These are phyloP conservation scores for Plectranthus barbatus DNA, from an alignment of 257 asterid species.

Conservation along the genomic window DNA sequence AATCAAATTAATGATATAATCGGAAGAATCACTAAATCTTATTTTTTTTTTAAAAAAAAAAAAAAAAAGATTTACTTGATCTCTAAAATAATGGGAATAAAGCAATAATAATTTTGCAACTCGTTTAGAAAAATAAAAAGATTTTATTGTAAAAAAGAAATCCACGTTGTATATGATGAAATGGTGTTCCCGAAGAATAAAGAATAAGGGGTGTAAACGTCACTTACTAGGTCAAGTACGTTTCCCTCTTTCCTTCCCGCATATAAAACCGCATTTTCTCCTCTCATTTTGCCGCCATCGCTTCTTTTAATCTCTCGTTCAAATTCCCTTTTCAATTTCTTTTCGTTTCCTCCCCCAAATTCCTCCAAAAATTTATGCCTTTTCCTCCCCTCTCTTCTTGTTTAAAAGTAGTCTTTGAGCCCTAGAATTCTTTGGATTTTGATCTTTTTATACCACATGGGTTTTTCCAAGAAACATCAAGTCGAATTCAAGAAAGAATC, in stretches of 20 bases:
- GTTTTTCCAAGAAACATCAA: slow-evolving; percentile 48
- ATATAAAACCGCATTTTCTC: slow-evolving; percentile 10
- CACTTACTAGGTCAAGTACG: slow-evolving; percentile 14
- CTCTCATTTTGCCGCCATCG: slow-evolving; percentile 68
- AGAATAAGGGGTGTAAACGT: background rate
- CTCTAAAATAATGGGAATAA: too few relatives aligned
- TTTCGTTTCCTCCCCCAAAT: slow-evolving; percentile 20
- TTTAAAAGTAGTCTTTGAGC: slow-evolving; percentile 1
- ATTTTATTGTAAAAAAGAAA: background rate
- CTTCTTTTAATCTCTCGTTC: slow-evolving; percentile 10
- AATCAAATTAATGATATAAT: too few relatives aligned
- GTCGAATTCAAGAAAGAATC: slow-evolving; percentile 40
- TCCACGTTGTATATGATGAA: background rate
- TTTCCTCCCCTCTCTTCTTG: background rate
- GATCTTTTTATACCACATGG: slow-evolving; percentile 28
- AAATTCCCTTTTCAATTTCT: slow-evolving; percentile 33
- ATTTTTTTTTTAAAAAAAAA: too few relatives aligned
- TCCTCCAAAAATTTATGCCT: background rate
- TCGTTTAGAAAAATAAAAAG: too few relatives aligned
- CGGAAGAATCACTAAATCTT: too few relatives aligned
- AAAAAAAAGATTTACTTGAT: too few relatives aligned
- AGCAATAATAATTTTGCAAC: too few relatives aligned
- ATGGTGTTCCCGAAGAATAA: background rate
- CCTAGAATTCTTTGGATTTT: background rate
- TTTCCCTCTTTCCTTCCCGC: background rate